Conservation (phyloP, 768 basidiomycete genomes). For the Leucocoprinus birnbaumii region DNA sequence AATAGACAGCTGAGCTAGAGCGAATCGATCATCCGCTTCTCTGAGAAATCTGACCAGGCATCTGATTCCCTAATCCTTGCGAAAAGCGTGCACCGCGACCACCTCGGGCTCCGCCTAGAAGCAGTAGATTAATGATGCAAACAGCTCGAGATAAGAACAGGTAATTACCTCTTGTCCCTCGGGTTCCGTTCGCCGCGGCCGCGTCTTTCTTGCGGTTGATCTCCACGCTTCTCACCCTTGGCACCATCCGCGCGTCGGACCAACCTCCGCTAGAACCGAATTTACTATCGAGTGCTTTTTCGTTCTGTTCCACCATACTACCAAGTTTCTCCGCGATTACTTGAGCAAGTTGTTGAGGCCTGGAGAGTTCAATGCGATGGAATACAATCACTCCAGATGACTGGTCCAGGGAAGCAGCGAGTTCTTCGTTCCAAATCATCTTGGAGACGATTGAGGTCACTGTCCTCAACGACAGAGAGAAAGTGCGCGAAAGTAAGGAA, state of each 20-base stretch:
- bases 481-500: conserved; percentile 81
- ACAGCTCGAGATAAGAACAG: too few species aligned
- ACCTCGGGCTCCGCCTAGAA: conserved; percentile 56
- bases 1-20: background rate
- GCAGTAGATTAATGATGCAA: too few species aligned
- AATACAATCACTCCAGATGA: conserved; percentile 89
- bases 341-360: conserved; percentile 87
- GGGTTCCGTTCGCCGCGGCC: conserved; percentile 69
- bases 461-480: conserved; percentile 74
- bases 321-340: conserved; percentile 86
- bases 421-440: conserved; percentile 98
- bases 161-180: conserved; percentile 57
- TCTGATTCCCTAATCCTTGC: conserved; percentile 80
- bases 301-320: conserved; percentile 86
- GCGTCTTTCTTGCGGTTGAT: conserved; percentile 74
- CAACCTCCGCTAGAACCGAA: conserved; percentile 66
- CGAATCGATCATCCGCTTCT: conserved; percentile 8
- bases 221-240: conserved; percentile 78
- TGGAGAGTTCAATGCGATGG: conserved; percentile 86
- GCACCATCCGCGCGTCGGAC: conserved; percentile 67
- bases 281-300: conserved; percentile 84
- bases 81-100: conserved; percentile 81
- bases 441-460: conserved; percentile 93
- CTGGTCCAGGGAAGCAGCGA: conserved; percentile 91
- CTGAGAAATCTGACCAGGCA: conserved; percentile 44